Evolutionary conservation across 1,139 yeast genomes (phyloP), one percentile per base, ranked within the genome.

Genomic region (Candida sp.): DNA sequence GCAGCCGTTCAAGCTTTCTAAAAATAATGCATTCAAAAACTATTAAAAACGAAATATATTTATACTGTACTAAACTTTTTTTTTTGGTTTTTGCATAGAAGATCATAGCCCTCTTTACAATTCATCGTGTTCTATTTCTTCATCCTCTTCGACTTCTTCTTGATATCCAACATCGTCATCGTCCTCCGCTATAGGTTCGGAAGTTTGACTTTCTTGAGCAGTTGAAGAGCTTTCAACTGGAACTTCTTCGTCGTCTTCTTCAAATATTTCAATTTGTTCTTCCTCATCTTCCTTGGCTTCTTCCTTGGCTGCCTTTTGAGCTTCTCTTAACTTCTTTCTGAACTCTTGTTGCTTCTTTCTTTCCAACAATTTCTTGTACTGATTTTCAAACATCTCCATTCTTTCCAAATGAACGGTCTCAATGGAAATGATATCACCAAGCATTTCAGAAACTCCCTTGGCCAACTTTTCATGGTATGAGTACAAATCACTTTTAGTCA

Each of bases 111-210:
- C 3, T 6, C 41, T n/a, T n/a, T 76, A 85, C 73, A 85, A 78
- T 70, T 86, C 91, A 66, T 85, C 90, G 67, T 84, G 88, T 9
- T 58, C 63, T 4, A 60, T 49, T 31, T 34, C 40, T 32, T 33
- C 39, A 1, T n/a, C 17, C 5, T 22, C 25, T 23, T 23, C 5
- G 28, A 27, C 25, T 12, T 27, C 11, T 3, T 22, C 90, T 65
- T 84, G 89, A 67, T 17, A 17, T 17, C 17, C 17, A 17, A 17
- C 17, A 17, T 83, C 88, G 22, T 51, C 58, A 3, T 51, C 38
- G 37, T 47, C 32, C 48, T 51, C 42, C 12, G 22, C 39, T 17
- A 22, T 22, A 17, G 7, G 46, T 23, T 22, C 49, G 6, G 40
- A 23, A 12, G 49, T 3, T 33, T 41, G 48, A 27, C 26, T 44